Evolutionary conservation across 176 grass and related monocot species (phyloP).

Genomic region (Aegilops umbellulata): DNA sequence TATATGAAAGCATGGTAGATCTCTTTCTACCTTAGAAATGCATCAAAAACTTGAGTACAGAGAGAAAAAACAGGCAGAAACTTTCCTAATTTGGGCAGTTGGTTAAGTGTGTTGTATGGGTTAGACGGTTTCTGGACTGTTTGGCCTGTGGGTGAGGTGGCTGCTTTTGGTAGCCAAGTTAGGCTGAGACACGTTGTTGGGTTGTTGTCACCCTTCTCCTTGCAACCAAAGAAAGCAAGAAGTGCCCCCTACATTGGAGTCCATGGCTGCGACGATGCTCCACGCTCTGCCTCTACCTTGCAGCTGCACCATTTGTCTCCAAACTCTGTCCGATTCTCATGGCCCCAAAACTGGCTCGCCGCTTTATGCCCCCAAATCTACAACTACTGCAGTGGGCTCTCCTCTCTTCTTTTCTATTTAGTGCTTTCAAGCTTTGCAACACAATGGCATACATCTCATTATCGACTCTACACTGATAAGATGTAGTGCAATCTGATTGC

Average conservation of each 20-base stretch:
- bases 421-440: not conserved
- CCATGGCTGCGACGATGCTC: not conserved
- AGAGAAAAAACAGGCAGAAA: not conserved
- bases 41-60: not conserved
- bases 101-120: not conserved
- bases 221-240: slow-evolving; percentile 9
- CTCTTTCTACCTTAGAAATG: not conserved
- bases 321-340: not conserved
- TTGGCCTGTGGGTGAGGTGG: not conserved
- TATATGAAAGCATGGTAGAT: not conserved
- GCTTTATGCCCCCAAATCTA: not conserved
- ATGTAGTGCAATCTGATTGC: not conserved
- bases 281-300: not conserved
- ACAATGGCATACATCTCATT: not conserved
- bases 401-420: not conserved
- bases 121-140: not conserved
- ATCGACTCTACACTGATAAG: not conserved
- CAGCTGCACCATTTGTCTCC: not conserved
- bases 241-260: not conserved
- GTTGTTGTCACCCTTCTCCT: not conserved
- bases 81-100: not conserved
- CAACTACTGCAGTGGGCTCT: not conserved
- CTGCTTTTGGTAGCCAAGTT: not conserved
- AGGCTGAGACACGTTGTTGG: not conserved
- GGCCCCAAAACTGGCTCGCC: not conserved